Percentiles rank a stretch among this genome's conserved stretches.
These are phyloP conservation scores for Persicaria tinctoria DNA, from an alignment of 148 eudicot genomes.

Conservation along the genomic window DNA sequence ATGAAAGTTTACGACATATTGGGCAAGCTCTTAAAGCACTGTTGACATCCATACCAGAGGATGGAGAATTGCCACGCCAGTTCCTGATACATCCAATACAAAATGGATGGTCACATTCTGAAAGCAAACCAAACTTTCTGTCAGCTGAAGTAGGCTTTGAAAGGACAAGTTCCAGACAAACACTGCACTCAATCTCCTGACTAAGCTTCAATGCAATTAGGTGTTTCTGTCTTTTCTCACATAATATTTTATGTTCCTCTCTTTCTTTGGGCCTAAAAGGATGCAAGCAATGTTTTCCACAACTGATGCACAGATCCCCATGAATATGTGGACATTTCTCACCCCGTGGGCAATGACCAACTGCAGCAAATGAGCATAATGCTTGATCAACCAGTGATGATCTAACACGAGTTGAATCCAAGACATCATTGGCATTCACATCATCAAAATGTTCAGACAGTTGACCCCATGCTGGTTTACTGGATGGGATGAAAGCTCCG, in stretches of 20 bases:
- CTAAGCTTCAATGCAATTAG: constrained; percentile 42
- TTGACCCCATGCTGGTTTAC: background rate
- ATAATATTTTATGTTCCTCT: constrained; percentile 56
- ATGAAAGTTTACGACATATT: constrained; percentile 87
- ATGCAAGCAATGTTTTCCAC: constrained; percentile 75
- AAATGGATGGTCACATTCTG: constrained; percentile 96
- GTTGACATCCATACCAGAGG: constrained; percentile 78
- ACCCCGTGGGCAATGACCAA: constrained; percentile 83
- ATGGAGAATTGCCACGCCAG: constrained; percentile 84
- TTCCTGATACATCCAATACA: constrained; percentile 78
- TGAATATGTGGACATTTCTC: constrained; percentile 80
- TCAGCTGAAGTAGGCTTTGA: constrained; percentile 53
- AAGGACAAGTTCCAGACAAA: constrained; percentile 87
- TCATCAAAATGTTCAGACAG: constrained; percentile 16
- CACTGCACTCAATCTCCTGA: constrained; percentile 92
- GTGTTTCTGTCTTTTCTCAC: constrained; percentile 56
- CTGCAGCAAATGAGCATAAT: constrained; percentile 80
- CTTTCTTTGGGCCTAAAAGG: constrained; percentile 76
- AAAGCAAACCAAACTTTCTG: constrained; percentile 80
- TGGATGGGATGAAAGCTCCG: background rate
- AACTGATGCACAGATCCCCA: constrained; percentile 71
- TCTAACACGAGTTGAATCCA: constrained; percentile 8
- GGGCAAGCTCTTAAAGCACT: constrained; percentile 91
- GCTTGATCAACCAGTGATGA: constrained; percentile 25
- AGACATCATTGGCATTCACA: constrained; percentile 32